Base-by-base conservation (phyloP, 2,329 filamentous ascomycete species). In the Shiraia sp. region DNA sequence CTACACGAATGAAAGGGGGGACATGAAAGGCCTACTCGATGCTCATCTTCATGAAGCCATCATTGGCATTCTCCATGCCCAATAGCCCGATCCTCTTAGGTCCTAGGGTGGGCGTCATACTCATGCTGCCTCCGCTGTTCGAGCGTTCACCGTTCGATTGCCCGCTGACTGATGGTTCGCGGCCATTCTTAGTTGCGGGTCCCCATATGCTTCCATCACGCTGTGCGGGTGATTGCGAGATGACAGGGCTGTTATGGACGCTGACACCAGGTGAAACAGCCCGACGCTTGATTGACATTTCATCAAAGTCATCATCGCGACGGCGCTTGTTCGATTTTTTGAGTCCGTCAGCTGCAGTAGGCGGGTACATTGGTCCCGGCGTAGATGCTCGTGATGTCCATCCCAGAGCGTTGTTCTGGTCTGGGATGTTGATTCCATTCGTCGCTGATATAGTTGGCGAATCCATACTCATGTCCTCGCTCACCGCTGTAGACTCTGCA, bases 1-100 rank as follows among this genome's bases (percentile, higher is more conserved):
- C 14, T 42, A 32, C 15, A 32, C 40, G 28, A 49, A 30, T 10
- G n/a, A n/a, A n/a, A n/a, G n/a, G n/a, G n/a, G n/a, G n/a, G n/a
- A n/a, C n/a, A n/a, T n/a, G n/a, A n/a, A n/a, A n/a, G n/a, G n/a
- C n/a, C n/a, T 51, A 96, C 68, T 96, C 91, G 61, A 96, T 96
- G 69, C 88, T 96, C 88, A 97, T 93, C 59, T 92, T 90, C 86
- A 96, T 96, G 52, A 96, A 78, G 2, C 90, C 88, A 67, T 96
- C 92, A 65, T 90, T 90, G n/a, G 92, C 92, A 70, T 96, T 92
- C 13, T 82, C 87, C 91, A 97, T 96, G 1, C 91, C 90, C 70
- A 96, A 91, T 55, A 95, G 69, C 48, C 55, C 65, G 78, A 70
- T 54, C 38, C 66, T 61, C 80, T 55, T 78, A 73, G 36, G 74